phyloP scores from a whole-genome alignment of 768 basidiomycete species.

The Sutorius australiensis region DNA sequence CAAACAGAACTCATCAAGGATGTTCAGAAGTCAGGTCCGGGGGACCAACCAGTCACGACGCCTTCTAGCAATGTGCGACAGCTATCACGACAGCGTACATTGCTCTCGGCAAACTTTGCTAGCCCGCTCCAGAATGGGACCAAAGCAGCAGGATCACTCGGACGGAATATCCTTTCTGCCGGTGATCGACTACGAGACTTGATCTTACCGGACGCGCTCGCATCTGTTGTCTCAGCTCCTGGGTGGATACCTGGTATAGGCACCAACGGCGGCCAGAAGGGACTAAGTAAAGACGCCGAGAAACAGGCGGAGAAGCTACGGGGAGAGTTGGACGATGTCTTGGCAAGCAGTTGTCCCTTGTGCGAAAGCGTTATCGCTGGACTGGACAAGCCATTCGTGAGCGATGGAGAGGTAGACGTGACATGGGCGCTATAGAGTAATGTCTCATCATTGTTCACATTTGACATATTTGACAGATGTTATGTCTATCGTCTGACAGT shows the following conservation, averaged over 20 bases:
- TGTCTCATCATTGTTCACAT: background rate
- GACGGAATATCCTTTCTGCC: slow-evolving; percentile 79
- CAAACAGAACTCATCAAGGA: slow-evolving; percentile 80
- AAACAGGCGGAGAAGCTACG: slow-evolving; percentile 70
- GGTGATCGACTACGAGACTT: slow-evolving; percentile 88
- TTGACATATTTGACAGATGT: slow-evolving; percentile 5
- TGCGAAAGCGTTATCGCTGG: slow-evolving; percentile 88
- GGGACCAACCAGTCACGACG: slow-evolving; percentile 34
- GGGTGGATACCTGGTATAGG: slow-evolving; percentile 74
- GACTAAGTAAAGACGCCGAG: slow-evolving; percentile 44
- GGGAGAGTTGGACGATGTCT: slow-evolving; percentile 81
- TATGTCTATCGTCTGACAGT: slow-evolving; percentile 6
- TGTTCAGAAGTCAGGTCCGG: slow-evolving; percentile 26
- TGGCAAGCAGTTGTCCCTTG: slow-evolving; percentile 87
- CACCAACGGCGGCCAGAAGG: slow-evolving; percentile 42
- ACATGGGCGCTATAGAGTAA: slow-evolving; percentile 64
- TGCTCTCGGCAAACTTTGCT: slow-evolving; percentile 73
- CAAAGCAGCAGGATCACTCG: slow-evolving; percentile 63
- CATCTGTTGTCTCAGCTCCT: slow-evolving; percentile 74
- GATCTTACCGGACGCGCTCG: slow-evolving; percentile 91
- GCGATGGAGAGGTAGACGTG: slow-evolving; percentile 70
- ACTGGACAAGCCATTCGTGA: slow-evolving; percentile 83
- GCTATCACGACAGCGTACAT: slow-evolving; percentile 52
- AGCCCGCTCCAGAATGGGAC: slow-evolving; percentile 59
- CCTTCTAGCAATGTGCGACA: slow-evolving; percentile 40